Evolutionary conservation across 345 rosid genomes (phyloP).

Genomic region (Ailanthus altissimus): DNA sequence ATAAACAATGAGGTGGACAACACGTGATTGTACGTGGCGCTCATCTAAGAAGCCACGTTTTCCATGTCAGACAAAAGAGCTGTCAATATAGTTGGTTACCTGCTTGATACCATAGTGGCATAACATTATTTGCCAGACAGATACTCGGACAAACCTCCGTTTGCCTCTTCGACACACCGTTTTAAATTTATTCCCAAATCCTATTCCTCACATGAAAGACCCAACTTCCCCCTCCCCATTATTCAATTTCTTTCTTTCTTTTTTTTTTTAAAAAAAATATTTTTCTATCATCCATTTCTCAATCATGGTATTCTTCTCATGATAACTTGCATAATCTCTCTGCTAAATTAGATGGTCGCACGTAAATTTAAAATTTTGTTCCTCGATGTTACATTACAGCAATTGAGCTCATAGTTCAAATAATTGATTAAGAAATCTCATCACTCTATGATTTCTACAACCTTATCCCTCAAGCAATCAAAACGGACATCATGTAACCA

Average conservation of each 20-base stretch:
- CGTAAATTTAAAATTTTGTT: background rate
- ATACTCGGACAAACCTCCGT: constrained; percentile 12
- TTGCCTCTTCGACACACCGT: constrained; percentile 11
- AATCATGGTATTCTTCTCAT: background rate
- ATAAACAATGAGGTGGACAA: background rate
- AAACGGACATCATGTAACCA: background rate
- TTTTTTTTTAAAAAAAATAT: background rate
- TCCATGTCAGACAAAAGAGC: constrained; percentile 25
- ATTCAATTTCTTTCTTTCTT: background rate
- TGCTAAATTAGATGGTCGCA: background rate
- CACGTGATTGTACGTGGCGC: constrained; percentile 35
- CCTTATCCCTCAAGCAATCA: background rate
- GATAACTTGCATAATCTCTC: background rate
- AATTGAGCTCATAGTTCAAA: too few species aligned
- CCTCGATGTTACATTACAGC: too few species aligned
- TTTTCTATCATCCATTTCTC: background rate
- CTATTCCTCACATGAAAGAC: constrained; percentile 1
- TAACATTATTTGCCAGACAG: background rate
- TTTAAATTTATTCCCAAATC: background rate
- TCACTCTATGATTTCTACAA: too few species aligned
- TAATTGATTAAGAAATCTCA: too few species aligned
- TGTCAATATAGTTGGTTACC: constrained; percentile 16
- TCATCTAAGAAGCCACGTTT: constrained; percentile 14
- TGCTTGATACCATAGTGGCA: background rate
- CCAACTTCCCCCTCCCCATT: background rate